Percentiles rank a stretch among this genome's conserved stretches.
Conservation (phyloP, 306 rosid species). For the Gillenia trifoliata region DNA sequence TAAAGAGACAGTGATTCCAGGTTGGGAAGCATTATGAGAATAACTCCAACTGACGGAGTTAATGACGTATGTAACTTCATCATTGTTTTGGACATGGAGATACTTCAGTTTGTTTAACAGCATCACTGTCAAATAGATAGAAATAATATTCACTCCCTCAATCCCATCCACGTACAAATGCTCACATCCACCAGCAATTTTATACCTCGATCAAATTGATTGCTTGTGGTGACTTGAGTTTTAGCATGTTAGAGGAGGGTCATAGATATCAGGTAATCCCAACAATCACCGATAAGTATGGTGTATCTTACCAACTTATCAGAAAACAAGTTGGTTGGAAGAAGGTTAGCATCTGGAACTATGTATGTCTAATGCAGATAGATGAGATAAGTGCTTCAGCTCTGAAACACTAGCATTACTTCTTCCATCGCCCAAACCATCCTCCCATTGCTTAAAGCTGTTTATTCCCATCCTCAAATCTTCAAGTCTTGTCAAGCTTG, state of each 20-base stretch:
- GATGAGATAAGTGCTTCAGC: not conserved
- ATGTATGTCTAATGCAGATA: not conserved
- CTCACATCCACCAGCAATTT: slow-evolving; percentile 29
- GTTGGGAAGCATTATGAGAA: not conserved
- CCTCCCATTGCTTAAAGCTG: slow-evolving; percentile 4
- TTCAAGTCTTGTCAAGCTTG: slow-evolving; percentile 11
- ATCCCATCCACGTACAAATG: slow-evolving; percentile 37
- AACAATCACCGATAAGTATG: not conserved
- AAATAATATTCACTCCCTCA: slow-evolving; percentile 27
- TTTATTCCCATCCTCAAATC: slow-evolving; percentile 4
- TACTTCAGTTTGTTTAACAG: slow-evolving; percentile 32
- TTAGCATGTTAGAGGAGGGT: slow-evolving; percentile 8
- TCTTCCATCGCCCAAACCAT: not conserved
- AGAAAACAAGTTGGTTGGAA: not conserved
- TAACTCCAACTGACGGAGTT: not conserved
- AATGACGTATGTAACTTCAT: slow-evolving; percentile 16
- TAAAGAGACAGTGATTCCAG: not conserved
- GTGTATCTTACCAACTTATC: not conserved
- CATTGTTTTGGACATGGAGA: slow-evolving; percentile 33
- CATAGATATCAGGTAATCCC: not conserved
- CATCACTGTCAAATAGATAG: slow-evolving; percentile 24
- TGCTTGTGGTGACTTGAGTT: slow-evolving; percentile 10
- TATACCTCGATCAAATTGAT: slow-evolving; percentile 24
- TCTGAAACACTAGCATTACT: slow-evolving; percentile 14
- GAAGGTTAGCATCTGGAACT: not conserved